A percentile compares a stretch with the other conserved stretches of the same genome.
These are phyloP conservation scores for Pulveroboletus sp. DNA, from an alignment of 768 basidiomycete species.

Conservation along the genomic window DNA sequence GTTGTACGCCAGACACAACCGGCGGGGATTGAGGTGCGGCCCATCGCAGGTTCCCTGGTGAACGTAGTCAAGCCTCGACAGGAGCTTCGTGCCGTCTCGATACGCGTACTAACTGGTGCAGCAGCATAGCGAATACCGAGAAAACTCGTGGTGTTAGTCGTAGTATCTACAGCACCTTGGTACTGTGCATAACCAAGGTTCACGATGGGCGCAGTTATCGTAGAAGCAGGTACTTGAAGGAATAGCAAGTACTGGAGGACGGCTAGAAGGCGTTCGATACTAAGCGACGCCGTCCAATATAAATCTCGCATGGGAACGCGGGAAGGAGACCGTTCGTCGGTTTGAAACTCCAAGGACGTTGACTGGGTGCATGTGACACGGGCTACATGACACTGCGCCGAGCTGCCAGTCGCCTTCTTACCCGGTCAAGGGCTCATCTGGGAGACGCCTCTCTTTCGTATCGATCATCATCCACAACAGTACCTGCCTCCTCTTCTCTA, in stretches of 20 bases:
- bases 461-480: constrained; percentile 9
- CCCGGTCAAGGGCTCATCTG: constrained; percentile 12
- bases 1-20: background rate
- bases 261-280: background rate
- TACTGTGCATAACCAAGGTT: constrained; percentile 7
- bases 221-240: background rate
- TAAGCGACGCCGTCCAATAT: background rate
- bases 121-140: constrained; percentile 6
- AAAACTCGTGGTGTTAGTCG: constrained; percentile 1
- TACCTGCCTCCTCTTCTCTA: background rate
- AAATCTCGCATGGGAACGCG: background rate
- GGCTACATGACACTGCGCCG: constrained; percentile 8
- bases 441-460: background rate
- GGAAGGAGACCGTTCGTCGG: too few relatives aligned
- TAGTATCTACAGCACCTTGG: background rate
- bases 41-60: constrained; percentile 6
- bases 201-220: background rate
- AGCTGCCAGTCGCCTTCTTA: constrained; percentile 2
- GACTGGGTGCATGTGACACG: too few relatives aligned
- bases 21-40: background rate
- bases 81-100: background rate
- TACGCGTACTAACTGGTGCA: constrained; percentile 2
- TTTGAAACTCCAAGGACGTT: too few relatives aligned
- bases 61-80: background rate
- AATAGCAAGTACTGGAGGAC: background rate